Evolutionary conservation across 768 basidiomycete genomes (phyloP).

Genomic region (Suillus subalutaceus): DNA sequence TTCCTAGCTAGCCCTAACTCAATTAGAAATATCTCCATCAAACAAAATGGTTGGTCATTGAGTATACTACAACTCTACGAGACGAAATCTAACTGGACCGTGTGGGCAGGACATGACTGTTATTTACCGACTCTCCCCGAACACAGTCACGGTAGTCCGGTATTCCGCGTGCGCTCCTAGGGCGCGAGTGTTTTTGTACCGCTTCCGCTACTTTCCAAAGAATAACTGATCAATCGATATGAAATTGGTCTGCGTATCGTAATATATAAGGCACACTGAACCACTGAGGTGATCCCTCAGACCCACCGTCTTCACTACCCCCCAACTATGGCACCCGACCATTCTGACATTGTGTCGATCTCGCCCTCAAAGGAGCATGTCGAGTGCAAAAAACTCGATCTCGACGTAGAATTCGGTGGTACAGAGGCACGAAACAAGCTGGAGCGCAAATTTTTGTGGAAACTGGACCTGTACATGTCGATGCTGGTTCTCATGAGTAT

Average conservation of each 20-base stretch:
- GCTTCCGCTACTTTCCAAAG: neutral
- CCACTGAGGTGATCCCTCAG: neutral
- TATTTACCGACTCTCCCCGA: neutral
- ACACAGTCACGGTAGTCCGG: neutral
- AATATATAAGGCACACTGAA: neutral
- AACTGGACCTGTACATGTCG: conserved; percentile 59
- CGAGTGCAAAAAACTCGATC: conserved; percentile 12
- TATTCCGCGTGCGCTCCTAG: neutral
- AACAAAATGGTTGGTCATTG: neutral
- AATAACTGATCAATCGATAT: neutral
- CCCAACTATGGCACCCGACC: conserved; percentile 14
- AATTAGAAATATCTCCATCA: neutral
- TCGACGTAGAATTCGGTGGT: conserved; percentile 51
- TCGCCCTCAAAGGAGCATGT: conserved; percentile 12
- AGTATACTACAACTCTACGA: neutral
- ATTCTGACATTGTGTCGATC: conserved; percentile 5
- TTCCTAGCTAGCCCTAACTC: neutral
- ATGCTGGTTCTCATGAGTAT: conserved; percentile 49
- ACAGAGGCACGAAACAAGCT: conserved; percentile 46
- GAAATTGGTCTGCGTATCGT: neutral
- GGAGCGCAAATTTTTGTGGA: conserved; percentile 55
- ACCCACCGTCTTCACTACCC: neutral
- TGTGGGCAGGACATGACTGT: neutral
- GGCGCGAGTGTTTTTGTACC: neutral
- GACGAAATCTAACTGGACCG: neutral